Evolutionary conservation across 139 green algal species (phyloP).

Genomic region (Chlamydomonas sp.): DNA sequence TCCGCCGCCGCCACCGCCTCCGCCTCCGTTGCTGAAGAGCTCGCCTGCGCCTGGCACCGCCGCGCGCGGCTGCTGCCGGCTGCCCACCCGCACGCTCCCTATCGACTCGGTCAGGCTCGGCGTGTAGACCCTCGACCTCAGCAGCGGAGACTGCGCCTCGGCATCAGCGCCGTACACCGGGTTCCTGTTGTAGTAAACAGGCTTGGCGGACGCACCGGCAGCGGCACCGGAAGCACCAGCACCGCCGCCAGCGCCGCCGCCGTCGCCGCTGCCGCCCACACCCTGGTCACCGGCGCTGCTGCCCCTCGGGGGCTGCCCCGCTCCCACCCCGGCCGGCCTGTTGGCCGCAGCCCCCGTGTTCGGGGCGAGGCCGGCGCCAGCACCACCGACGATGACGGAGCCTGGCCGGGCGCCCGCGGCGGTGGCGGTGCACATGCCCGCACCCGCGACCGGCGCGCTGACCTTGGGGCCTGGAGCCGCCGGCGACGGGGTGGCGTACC

Average conservation of each 20-base stretch:
- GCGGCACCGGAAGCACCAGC: background rate
- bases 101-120: slow-evolving; percentile 18
- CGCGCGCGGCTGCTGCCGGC: slow-evolving; percentile 1
- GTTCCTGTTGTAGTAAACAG: slow-evolving; percentile 14
- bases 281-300: too few species aligned
- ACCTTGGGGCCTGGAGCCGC: too few species aligned
- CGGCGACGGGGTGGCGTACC: too few species aligned
- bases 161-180: slow-evolving; percentile 10
- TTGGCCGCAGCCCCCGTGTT: too few species aligned
- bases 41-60: slow-evolving; percentile 16
- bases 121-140: slow-evolving; percentile 18
- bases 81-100: background rate
- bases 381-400: too few species aligned
- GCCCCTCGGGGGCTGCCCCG: too few species aligned
- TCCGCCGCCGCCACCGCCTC: background rate
- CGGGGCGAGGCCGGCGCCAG: too few species aligned
- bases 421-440: too few species aligned
- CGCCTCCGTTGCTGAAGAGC: slow-evolving; percentile 14
- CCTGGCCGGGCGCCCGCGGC: too few species aligned
- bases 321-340: too few species aligned
- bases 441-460: too few species aligned
- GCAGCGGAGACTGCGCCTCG: background rate
- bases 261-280: background rate
- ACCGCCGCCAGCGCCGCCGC: background rate
- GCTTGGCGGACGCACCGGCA: background rate